These are phyloP conservation scores for Ascochyta clinopodiicola DNA, from an alignment of 2,329 filamentous ascomycete genomes.

Conservation along the genomic window DNA sequence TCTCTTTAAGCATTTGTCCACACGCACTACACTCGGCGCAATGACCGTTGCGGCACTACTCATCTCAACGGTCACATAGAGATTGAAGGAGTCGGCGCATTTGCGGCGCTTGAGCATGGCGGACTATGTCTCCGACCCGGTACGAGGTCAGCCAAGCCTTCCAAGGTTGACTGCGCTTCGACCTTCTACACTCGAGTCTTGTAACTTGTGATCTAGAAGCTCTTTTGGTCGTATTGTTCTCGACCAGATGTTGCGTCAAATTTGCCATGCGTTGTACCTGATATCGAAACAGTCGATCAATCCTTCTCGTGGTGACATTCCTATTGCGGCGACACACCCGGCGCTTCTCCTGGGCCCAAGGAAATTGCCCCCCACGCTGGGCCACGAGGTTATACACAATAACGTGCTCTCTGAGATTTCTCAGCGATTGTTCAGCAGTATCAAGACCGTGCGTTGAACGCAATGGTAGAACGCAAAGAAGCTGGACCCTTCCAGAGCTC, in stretches of 20 bases:
- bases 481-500: no score
- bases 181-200: not conserved
- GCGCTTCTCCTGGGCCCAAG: not conserved
- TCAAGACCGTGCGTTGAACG: no score
- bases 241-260: not conserved
- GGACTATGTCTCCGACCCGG: not conserved
- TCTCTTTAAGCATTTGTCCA: not conserved
- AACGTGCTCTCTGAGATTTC: not conserved
- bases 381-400: no score
- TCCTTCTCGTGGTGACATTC: constrained; percentile 4
- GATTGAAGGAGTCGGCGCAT: not conserved
- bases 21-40: not conserved
- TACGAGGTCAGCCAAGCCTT: constrained; percentile 1
- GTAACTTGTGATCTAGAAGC: not conserved
- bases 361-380: not conserved
- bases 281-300: not conserved
- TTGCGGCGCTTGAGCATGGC: not conserved
- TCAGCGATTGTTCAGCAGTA: constrained; percentile 35
- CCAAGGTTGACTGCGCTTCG: not conserved
- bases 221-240: not conserved
- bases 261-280: not conserved
- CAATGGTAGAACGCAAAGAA: no score
- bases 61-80: no score
- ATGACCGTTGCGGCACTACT: constrained; percentile 5
- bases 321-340: constrained; percentile 4